Base-by-base conservation (phyloP, 768 basidiomycete species). In the Pleurotus citrinopileatus region DNA sequence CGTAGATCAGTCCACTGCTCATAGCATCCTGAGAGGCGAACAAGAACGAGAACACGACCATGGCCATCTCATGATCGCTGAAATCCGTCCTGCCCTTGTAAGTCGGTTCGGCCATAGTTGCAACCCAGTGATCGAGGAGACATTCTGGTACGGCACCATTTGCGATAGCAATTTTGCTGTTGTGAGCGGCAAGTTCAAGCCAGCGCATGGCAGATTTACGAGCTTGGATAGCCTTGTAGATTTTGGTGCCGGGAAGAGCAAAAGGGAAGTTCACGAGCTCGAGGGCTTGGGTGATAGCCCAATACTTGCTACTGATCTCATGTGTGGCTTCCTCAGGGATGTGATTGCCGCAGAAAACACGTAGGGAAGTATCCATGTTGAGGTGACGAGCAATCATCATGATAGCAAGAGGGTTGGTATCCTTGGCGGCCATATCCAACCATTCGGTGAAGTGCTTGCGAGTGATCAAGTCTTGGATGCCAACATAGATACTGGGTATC, bases 251-350 rank as follows among this genome's bases (percentile, higher is more conserved):
- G 17, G 97, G 97, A 32, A 97, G 63, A 13, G 96, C 86, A 57
- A 98, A 72, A 13, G 97, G 97, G 76, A 99, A 98, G 77, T 99
- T 99, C 77, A 99, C 97, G 52, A 99, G 88, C 67, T 99, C 93
- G 37, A 99, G 87, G 2, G 97, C 92, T 61, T 84, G 76, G 5
- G 97, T 98, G 71, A 99, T 97, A 55, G 79, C 77, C 96, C 96
- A 98, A 74, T 98, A 98, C 66, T 93, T 94, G 60, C 91, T 86
- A 65, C 82, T 88, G 66, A 99, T 94, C 65, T 93, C 91, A 13
- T 71, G 65, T 22, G 86, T 82, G 36, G 87, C 91, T 6, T 83
- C 71, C 13, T 93, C 87, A 25, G 92, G 84, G 60, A 98, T 87
- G 70, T 98, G 91, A 57, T 77, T 72, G 15, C 97, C 97, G 64